Evolutionary conservation across 768 basidiomycete species (phyloP).

Genomic region (Boletus edulis): DNA sequence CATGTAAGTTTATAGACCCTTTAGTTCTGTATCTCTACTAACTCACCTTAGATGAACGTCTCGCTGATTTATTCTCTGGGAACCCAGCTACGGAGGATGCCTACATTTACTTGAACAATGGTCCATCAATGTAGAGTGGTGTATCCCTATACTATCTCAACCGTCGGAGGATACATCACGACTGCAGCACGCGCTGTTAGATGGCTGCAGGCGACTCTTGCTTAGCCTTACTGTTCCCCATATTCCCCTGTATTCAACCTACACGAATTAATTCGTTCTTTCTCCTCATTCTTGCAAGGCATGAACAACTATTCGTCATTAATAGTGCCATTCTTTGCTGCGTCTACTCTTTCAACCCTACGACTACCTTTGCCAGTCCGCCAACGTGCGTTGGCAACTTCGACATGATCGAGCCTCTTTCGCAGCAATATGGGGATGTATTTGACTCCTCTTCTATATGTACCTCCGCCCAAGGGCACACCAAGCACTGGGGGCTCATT

Average conservation of each 20-base stretch:
- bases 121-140: conserved; percentile 26
- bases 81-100: conserved; percentile 71
- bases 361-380: conserved; percentile 60
- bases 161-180: conserved; percentile 1
- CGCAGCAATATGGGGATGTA: conserved; percentile 70
- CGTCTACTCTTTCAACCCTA: conserved; percentile 36
- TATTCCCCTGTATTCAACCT: conserved; percentile 13
- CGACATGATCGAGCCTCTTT: conserved; percentile 66
- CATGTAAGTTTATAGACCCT: conserved; percentile 51
- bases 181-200: conserved; percentile 3
- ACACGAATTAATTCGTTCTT: conserved; percentile 12
- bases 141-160: neutral
- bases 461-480: conserved; percentile 74
- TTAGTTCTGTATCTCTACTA: neutral
- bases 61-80: conserved; percentile 61
- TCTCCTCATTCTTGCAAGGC: neutral
- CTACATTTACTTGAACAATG: conserved; percentile 68
- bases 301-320: conserved; percentile 6
- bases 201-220: conserved; percentile 14
- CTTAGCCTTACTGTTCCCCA: conserved; percentile 10
- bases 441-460: conserved; percentile 53
- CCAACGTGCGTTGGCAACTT: conserved; percentile 79
- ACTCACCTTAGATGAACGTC: conserved; percentile 48
- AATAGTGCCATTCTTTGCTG: neutral
- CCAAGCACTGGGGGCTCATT: conserved; percentile 34